A percentile compares a stretch with the other conserved stretches of the same genome.
Evolutionary conservation across 257 asterid species (phyloP).

Genomic region (Ocimum tenuiflorum): DNA sequence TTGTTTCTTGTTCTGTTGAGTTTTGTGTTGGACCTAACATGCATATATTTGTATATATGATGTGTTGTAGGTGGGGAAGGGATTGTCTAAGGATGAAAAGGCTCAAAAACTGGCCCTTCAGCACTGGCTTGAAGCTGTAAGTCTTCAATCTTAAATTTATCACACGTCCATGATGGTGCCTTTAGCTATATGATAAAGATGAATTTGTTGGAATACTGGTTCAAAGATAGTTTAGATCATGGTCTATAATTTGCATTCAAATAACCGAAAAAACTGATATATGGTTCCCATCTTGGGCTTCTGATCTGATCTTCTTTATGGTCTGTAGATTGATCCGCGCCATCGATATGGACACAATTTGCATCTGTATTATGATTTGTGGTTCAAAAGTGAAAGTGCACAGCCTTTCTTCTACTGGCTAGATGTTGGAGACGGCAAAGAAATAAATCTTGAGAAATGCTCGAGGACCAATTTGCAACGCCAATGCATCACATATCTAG

Average conservation of each 20-base stretch:
- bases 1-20: background rate
- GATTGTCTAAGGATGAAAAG: constrained; percentile 87
- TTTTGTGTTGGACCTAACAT: background rate
- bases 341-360: constrained; percentile 94
- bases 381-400: constrained; percentile 78
- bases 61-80: constrained; percentile 74
- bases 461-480: constrained; percentile 56
- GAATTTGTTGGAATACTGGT: too few species aligned
- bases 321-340: constrained; percentile 84
- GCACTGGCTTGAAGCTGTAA: constrained; percentile 98
- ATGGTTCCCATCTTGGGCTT: background rate
- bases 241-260: too few species aligned
- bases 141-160: too few species aligned
- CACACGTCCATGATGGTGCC: background rate
- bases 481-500: constrained; percentile 84
- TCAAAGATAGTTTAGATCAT: too few species aligned
- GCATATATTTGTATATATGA: too few species aligned
- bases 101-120: constrained; percentile 88
- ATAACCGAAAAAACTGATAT: too few species aligned
- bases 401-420: constrained; percentile 98
- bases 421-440: constrained; percentile 96
- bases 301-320: background rate
- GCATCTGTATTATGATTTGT: constrained; percentile 74
- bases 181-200: too few species aligned
- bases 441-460: constrained; percentile 72